Base-by-base conservation (phyloP, 306 rosid species). In the Prunus dulcis region DNA sequence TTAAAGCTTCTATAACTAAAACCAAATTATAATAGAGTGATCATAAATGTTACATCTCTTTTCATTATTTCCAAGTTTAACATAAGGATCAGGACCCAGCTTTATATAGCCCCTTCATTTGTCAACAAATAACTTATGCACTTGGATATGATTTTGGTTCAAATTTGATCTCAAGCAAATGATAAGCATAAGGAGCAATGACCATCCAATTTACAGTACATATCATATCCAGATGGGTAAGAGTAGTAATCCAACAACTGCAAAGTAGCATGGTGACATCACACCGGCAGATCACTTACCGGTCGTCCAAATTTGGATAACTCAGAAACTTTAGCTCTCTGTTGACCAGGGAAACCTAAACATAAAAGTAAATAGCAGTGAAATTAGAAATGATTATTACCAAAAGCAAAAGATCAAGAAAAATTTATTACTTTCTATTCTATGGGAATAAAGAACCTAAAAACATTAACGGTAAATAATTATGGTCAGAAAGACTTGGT, bases 261-360 rank as follows among this genome's bases (percentile, higher is more conserved):
- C 47, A 19, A 67, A 68, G 56, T 77, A 64, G 77, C 64, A 50
- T 46, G 74, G 56, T 25, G 57, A 78, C 56, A 69, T 49, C 69
- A 43, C 14, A 80, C 12, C 78, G 72, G 63, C 56, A 58, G 65
- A 71, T 17, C 50, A 87, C 98, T 93, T 78, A 93, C 98, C 25
- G 97, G 98, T 23, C 98, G 96, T 75, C 97, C 98, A 60, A 93
- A 93, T 84, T 91, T 93, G 14, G 98, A 84, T 49, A 88, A 76
- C 78, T 93, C 91, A 15, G 92, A 80, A 66, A 83, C 78, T 86
- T 88, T 93, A 74, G 96, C 97, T 81, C 87, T 91, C 78, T 71
- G 91, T 73, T 89, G 94, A 63, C 93, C 96, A 12, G 97, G 97
- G 80, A 70, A 86, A 81, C 98, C 98, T 93, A 74, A 60, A 61